Evolutionary conservation across 345 rosid genomes (phyloP), one percentile per base, ranked within the genome.

Genomic region (Aquilaria malaccensis): DNA sequence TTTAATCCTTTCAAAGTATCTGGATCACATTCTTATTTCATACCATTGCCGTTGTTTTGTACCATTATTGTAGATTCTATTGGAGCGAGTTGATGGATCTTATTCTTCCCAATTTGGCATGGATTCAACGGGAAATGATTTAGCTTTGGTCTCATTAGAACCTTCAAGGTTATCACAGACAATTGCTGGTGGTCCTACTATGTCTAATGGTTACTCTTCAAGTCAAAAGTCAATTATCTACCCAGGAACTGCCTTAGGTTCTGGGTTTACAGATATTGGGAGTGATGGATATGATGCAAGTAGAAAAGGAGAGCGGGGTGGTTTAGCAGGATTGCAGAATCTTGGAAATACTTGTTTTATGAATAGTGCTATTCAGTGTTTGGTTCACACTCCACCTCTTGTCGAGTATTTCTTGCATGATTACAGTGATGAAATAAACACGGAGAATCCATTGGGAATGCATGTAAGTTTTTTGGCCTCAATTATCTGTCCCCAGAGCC

Each of bases 291-390:
- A 73, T 30, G 73, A 55, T 70, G 67, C 82, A 66, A 63, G 33
- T 52, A 79, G 62, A 74, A 87, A 75, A 74, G 81, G 67, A 45
- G 94, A 85, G 71, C 76, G 50, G 65, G 83, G 83, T 52, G 98
- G 98, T 72, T 74, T 89, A 71, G 86, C 87, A 64, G 98, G 98
- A 64, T 74, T 93, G 73, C 97, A 89, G 66, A 93, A 93, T 71
- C 75, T 93, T 74, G 98, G 98, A 61, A 93, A 93, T 64, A 93
- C 97, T 63, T 93, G 98, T 72, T 93, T 93, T 73, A 89, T 93
- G 98, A 89, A 89, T 68, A 87, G 97, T 72, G 80, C 96, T 70
- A 69, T 93, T 64, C 97, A 93, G 60, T 93, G 98, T 85, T 78
- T 93, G 63, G 92, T 82, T 53, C 98, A 89, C 77, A 93, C 96